These are phyloP conservation scores for Trichosporon sp. DNA, from an alignment of 1,284 basidiomycete species.

Conservation along the genomic window DNA sequence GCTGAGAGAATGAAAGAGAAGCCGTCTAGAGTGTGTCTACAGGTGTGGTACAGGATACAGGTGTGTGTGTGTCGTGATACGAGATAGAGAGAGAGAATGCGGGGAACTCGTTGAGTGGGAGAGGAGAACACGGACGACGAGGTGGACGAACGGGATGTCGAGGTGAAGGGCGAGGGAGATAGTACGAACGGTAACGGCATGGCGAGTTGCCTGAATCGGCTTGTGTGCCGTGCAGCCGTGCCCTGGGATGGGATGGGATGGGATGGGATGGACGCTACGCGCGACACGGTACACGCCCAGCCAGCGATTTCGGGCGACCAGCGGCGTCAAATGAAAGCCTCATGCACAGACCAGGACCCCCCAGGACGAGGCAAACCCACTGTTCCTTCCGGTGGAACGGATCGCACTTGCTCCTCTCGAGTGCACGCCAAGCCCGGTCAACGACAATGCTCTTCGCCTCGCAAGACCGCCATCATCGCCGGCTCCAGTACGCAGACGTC, in stretches of 20 bases:
- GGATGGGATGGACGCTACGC: not conserved
- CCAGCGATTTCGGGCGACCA: not conserved
- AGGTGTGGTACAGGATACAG: not conserved
- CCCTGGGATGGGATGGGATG: too few relatives aligned
- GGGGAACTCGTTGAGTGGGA: not conserved
- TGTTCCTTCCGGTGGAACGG: not conserved
- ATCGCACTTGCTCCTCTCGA: not conserved
- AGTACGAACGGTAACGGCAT: not conserved
- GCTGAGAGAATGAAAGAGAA: conserved; percentile 5
- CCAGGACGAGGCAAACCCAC: not conserved
- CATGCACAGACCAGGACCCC: not conserved
- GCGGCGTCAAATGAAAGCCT: not conserved
- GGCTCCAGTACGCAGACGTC: too few relatives aligned
- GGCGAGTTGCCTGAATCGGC: not conserved
- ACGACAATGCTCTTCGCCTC: not conserved
- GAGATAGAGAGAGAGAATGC: not conserved
- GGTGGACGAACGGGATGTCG: not conserved
- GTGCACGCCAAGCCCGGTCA: not conserved
- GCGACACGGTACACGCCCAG: not conserved
- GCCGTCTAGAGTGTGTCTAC: not conserved
- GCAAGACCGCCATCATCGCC: not conserved
- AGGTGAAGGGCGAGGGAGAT: not conserved
- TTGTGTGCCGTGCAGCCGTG: too few relatives aligned
- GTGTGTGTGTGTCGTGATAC: not conserved
- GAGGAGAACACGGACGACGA: not conserved